These are phyloP conservation scores for Spatholobus suberectus DNA, from an alignment of 306 rosid genomes.

Conservation along the genomic window DNA sequence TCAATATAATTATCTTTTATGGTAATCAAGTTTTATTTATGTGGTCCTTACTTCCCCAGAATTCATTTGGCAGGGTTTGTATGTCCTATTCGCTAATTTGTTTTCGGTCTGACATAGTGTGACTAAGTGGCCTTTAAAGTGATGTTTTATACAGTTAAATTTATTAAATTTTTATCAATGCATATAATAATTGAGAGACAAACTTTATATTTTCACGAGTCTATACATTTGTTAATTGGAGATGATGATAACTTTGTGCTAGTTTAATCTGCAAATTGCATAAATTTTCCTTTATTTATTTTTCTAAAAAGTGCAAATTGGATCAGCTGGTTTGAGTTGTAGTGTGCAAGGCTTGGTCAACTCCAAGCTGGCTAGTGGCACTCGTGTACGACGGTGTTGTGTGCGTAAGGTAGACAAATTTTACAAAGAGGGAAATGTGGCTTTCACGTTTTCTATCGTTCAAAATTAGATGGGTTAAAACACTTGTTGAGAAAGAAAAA, in stretches of 20 bases:
- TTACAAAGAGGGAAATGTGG: background rate
- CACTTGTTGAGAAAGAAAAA: background rate
- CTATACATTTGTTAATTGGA: constrained; percentile 3
- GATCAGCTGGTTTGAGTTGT: constrained; percentile 13
- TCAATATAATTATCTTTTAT: background rate
- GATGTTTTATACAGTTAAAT: background rate
- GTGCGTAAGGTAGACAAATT: background rate
- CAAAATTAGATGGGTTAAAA: background rate
- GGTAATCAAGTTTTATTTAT: background rate
- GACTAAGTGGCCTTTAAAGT: background rate
- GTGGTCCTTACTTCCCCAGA: background rate
- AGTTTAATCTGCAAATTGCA: background rate
- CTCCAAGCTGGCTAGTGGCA: background rate
- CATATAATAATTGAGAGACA: background rate
- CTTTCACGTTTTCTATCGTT: background rate
- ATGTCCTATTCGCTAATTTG: background rate
- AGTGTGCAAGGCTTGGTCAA: constrained; percentile 27
- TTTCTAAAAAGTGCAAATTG: constrained; percentile 23
- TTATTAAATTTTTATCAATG: background rate
- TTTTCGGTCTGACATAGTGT: background rate
- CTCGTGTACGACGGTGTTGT: constrained; percentile 15
- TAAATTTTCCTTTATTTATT: background rate
- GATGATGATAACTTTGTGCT: background rate
- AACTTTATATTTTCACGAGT: background rate
- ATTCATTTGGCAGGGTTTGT: constrained; percentile 46